Base-by-base conservation (phyloP, 169 alveolate genomes). In the Eimeria necatrix region DNA sequence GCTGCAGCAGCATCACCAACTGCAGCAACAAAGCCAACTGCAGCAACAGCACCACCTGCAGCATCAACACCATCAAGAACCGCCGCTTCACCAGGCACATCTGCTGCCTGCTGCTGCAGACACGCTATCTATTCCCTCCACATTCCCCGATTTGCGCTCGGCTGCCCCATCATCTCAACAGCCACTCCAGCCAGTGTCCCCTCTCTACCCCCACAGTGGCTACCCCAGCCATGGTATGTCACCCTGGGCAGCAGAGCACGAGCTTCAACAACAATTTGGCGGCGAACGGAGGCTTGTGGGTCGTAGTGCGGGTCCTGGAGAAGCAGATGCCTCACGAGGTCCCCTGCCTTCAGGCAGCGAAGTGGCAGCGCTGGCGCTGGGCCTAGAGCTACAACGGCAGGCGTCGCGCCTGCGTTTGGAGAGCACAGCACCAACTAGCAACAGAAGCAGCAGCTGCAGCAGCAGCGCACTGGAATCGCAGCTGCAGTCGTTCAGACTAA, bases 341-440 rank as follows among this genome's bases (percentile, higher is more conserved):
- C 80, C 80, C 80, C 80, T 68, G 16, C 48, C 80, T 16, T 20
- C 80, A 24, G 14, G 80, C 80, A 20, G 80, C 32, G 80, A 68
- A 20, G 18, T 68, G 10, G 80, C 80, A 16, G 80, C 80, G 10
- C 22, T 68, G 80, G 80, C 80, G 14, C 4, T 68, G 80, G 80
- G 80, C 49, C 46, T 68, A 24, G 80, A 68, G 5, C 26, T 68
- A 32, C 80, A 68, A 48, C 16, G 80, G 80, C 48, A 68, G 22
- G 80, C 80, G 14, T 68, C 80, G 26, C n/a, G 80, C n/a, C 16
- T 24, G 14, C 16, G 80, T 68, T 7, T 68, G 80, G 80, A 22
- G 3, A 68, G 80, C 80, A 68, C 80, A 18, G n/a, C 80, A 20
- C 24, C 70, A 16, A 32, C 41, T 32, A 32, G 41, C 2, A 32